Evolutionary conservation across 768 basidiomycete species (phyloP), one percentile per base, ranked within the genome.

Genomic region (Pleurotus citrinopileatus): DNA sequence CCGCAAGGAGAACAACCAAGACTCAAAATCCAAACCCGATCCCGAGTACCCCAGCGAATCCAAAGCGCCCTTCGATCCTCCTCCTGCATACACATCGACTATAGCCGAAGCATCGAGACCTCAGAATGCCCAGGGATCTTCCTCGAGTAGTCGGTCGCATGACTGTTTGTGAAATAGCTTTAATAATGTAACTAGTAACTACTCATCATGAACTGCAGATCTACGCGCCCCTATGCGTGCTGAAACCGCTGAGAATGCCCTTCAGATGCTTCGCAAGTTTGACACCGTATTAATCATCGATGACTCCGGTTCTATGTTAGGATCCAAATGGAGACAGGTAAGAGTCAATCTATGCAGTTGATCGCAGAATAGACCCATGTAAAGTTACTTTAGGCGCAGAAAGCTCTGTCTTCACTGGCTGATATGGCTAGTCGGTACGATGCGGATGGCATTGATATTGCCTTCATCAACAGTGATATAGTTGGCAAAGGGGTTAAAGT

Each of bases 381-480:
- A 32, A 13, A 37, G 19, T 40, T 10, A 22, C n/a, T 22, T 6
- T 42, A 82, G 77, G 76, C 81, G 2, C 60, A 66, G 37, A 61
- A 71, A 19, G 80, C 81, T 1, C 67, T 86, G 27, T 71, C 73
- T 38, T 63, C 67, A 2, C 70, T 87, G 7, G 83, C 81, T 10
- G 68, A 72, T 3, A 66, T 68, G 6, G 82, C 82, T 0, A 64
- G 72, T 1, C 55, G 63, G 36, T 84, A 86, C 50, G 84, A 84
- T 55, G 60, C 57, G 3, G 77, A 84, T 55, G 86, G 86, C 2
- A 77, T 87, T 36, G 85, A 87, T 55, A 70, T 87, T 3, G 66
- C 80, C 57, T 87, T 87, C 67, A 59, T 87, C 48, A 86, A 86
- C 55, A 63, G 71, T 51, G 42, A 50, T 19, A 60, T 52, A 48